These are phyloP conservation scores for Stephania yunnanensis DNA, from an alignment of 164 flowering plant species.

Conservation along the genomic window DNA sequence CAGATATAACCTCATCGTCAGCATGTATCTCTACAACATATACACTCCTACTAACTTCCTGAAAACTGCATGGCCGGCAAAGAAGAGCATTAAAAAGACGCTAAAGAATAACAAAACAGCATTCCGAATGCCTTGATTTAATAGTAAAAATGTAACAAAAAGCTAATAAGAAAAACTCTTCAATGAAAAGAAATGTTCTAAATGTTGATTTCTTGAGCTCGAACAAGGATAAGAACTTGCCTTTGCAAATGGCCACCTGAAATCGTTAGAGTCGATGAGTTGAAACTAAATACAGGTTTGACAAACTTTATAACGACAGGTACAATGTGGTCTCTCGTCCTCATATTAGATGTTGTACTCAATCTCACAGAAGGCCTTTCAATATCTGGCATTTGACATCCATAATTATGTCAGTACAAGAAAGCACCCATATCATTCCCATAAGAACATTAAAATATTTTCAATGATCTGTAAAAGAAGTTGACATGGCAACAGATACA, in stretches of 20 bases:
- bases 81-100: background rate
- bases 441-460: background rate
- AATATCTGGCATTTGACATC: constrained; percentile 40
- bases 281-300: constrained; percentile 85
- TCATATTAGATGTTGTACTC: constrained; percentile 56
- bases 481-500: background rate
- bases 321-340: constrained; percentile 51
- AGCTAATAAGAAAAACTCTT: background rate
- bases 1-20: constrained; percentile 32
- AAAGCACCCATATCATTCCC: background rate
- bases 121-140: background rate
- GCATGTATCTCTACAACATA: constrained; percentile 51
- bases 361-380: constrained; percentile 67
- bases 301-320: constrained; percentile 52
- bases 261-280: constrained; percentile 61
- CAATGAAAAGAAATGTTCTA: background rate
- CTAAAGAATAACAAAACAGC: background rate
- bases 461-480: background rate
- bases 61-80: constrained; percentile 47
- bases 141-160: background rate
- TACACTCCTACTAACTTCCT: constrained; percentile 42
- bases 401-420: constrained; percentile 11
- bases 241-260: constrained; percentile 70
- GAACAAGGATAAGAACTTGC: constrained; percentile 30
- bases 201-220: background rate